Conservation (phyloP, 768 basidiomycete species). For the Leucogyrophana mollusca region DNA sequence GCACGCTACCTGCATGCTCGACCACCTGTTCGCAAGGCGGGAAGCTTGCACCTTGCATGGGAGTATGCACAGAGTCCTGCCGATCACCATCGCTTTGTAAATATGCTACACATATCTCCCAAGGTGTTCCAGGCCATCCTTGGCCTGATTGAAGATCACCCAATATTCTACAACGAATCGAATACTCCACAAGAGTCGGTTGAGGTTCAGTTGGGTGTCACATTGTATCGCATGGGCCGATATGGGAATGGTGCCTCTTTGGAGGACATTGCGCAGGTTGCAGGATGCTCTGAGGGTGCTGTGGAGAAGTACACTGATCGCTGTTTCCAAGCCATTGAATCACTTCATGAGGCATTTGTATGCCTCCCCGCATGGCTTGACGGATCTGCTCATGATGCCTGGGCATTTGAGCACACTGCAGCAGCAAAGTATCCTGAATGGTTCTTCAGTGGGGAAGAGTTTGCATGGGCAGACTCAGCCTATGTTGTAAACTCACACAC, state of each 20-base stretch:
- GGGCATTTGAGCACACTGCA: constrained; percentile 30
- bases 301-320: too few species aligned
- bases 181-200: constrained; percentile 2
- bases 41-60: constrained; percentile 7
- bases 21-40: constrained; percentile 4
- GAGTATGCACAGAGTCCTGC: constrained; percentile 12
- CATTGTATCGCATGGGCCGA: constrained; percentile 25
- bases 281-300: too few species aligned
- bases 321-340: too few species aligned
- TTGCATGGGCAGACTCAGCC: constrained; percentile 17
- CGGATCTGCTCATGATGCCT: constrained; percentile 35
- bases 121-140: constrained; percentile 4
- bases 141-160: background rate
- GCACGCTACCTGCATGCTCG: constrained; percentile 1
- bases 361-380: constrained; percentile 31
- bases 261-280: constrained; percentile 21
- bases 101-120: constrained; percentile 12
- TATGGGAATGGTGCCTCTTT: constrained; percentile 31
- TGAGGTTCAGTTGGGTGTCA: constrained; percentile 24
- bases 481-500: constrained; percentile 26
- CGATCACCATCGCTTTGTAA: too few species aligned
- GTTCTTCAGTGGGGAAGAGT: constrained; percentile 28
- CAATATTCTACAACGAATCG: constrained; percentile 7
- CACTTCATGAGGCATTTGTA: too few species aligned
- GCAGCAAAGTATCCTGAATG: constrained; percentile 20